These are phyloP conservation scores for Gaillardinia entomophila DNA, from an alignment of 805 yeast genomes.

Conservation along the genomic window DNA sequence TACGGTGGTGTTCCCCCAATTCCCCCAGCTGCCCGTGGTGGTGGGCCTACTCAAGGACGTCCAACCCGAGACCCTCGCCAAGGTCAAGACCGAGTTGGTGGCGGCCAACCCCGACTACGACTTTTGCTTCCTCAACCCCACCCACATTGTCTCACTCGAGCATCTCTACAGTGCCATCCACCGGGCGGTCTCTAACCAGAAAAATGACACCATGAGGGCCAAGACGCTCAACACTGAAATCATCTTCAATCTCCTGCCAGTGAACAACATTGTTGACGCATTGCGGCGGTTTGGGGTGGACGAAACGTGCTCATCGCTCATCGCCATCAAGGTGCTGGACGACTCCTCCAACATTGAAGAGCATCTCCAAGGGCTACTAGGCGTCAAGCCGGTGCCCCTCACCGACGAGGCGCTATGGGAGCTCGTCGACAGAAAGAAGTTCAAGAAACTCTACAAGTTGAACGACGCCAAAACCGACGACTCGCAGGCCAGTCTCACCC, in stretches of 20 bases:
- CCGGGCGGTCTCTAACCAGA: conserved; percentile 50
- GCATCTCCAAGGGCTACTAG: conserved; percentile 20
- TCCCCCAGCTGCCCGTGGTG: conserved; percentile 27
- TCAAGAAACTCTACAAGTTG: conserved; percentile 32
- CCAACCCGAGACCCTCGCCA: conserved; percentile 24
- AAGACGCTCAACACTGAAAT: conserved; percentile 67
- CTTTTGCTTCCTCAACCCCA: conserved; percentile 62
- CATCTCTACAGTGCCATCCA: conserved; percentile 59
- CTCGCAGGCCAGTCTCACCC: conserved; percentile 24
- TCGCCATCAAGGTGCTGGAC: conserved; percentile 46
- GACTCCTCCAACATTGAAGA: conserved; percentile 17
- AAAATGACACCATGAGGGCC: conserved; percentile 48
- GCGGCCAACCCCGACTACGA: conserved; percentile 45
- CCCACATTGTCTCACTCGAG: conserved; percentile 51
- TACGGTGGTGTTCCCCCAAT: conserved; percentile 40
- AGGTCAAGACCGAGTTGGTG: conserved; percentile 41
- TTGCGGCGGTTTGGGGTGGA: conserved; percentile 66
- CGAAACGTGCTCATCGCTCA: conserved; percentile 36
- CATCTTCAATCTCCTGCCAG: conserved; percentile 62
- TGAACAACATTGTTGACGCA: conserved; percentile 67
- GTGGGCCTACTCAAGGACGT: conserved; percentile 45
- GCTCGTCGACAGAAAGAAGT: conserved; percentile 19
- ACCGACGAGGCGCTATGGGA: conserved; percentile 17
- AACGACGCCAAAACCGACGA: conserved; percentile 21
- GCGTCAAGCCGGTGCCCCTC: conserved; percentile 7